phyloP scores from a whole-genome alignment of 1,284 basidiomycete genomes.

The Erythrobasidium hasegawianum region DNA sequence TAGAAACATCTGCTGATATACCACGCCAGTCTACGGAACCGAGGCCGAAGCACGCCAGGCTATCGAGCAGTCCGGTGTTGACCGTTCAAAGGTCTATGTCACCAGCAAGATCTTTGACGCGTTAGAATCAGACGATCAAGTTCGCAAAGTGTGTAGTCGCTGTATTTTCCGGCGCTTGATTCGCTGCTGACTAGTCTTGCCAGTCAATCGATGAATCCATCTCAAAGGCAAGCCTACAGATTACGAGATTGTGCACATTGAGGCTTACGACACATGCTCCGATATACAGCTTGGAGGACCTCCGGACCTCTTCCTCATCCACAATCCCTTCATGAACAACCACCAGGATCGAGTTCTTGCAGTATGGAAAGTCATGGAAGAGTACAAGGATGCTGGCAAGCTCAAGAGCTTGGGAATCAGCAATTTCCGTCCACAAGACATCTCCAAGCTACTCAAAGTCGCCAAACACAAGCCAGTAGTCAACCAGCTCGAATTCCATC shows the following conservation, averaged over 20 bases:
- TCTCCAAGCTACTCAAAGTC: slow-evolving; percentile 37
- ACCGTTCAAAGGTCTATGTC: slow-evolving; percentile 32
- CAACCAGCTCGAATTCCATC: slow-evolving; percentile 45
- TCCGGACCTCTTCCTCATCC: slow-evolving; percentile 33
- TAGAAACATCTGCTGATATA: too few species aligned
- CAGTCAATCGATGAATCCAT: too few species aligned
- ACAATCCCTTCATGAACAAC: slow-evolving; percentile 38
- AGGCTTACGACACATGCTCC: neutral
- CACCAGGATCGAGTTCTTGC: slow-evolving; percentile 38
- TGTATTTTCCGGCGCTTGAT: too few species aligned
- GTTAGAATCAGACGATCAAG: slow-evolving; percentile 13
- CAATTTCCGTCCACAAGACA: slow-evolving; percentile 43
- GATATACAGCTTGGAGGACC: slow-evolving; percentile 1
- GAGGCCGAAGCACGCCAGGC: slow-evolving; percentile 38
- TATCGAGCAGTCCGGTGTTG: slow-evolving; percentile 34
- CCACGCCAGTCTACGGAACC: slow-evolving; percentile 36
- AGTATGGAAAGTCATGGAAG: slow-evolving; percentile 43
- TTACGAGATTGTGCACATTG: neutral
- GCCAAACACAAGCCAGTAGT: slow-evolving; percentile 42
- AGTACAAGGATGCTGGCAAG: slow-evolving; percentile 42
- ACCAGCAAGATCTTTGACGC: slow-evolving; percentile 37
- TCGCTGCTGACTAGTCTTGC: too few species aligned
- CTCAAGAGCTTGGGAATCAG: slow-evolving; percentile 42
- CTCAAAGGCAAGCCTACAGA: neutral
- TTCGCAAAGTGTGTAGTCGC: neutral